phyloP scores from a whole-genome alignment of 331 rosid species.

The Rhamnella rubrinervis region DNA sequence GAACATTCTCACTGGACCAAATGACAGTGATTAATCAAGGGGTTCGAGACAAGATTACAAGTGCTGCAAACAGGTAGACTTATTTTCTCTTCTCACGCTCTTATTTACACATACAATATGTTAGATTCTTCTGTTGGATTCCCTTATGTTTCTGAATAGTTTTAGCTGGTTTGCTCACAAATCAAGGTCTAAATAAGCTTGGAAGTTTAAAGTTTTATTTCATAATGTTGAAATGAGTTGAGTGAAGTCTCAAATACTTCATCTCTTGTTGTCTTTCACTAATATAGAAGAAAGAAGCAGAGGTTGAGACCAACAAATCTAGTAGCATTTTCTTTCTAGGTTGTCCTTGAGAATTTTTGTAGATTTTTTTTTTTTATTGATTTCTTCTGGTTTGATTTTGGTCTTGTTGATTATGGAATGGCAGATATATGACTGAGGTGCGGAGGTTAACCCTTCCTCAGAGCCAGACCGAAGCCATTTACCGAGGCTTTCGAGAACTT shows the following conservation, averaged over 20 bases:
- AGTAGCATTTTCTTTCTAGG: not conserved
- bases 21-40: conserved; percentile 69
- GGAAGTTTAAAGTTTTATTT: no score
- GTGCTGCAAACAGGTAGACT: conserved; percentile 82
- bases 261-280: no score
- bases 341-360: not conserved
- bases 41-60: conserved; percentile 86
- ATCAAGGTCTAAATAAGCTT: no score
- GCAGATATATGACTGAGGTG: conserved; percentile 93
- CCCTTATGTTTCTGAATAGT: not conserved
- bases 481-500: conserved; percentile 81
- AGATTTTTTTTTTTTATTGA: not conserved
- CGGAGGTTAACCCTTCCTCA: conserved; percentile 90
- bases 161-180: not conserved
- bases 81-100: conserved; percentile 6
- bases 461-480: conserved; percentile 70
- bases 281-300: not conserved
- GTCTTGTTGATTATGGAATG: conserved; percentile 23
- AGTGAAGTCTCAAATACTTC: no score
- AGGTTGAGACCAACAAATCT: not conserved
- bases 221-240: no score
- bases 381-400: conserved; percentile 9
- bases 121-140: not conserved
- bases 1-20: conserved; percentile 72
- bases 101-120: not conserved